Evolutionary conservation across 2,329 filamentous ascomycete genomes (phyloP).

Genomic region (Gliomastix tumulicola): DNA sequence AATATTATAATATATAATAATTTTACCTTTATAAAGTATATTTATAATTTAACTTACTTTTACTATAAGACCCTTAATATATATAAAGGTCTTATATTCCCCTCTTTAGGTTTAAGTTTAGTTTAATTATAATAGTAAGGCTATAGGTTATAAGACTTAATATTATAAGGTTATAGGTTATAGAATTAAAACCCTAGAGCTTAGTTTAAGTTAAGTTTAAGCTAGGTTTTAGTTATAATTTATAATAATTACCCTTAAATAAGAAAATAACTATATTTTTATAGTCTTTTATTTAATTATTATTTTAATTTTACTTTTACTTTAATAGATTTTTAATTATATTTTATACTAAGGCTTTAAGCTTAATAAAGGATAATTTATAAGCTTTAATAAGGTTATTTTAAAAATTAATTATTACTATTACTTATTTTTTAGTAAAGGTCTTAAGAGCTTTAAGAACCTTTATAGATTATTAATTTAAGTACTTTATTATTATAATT

Average conservation of each 20-base stretch:
- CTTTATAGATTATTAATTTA: background rate
- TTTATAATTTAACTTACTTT: background rate
- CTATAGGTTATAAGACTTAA: no score
- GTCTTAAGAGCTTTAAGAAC: background rate
- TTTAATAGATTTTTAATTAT: background rate
- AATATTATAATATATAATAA: constrained; percentile 1
- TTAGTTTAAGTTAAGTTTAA: background rate
- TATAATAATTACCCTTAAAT: background rate
- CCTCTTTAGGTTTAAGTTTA: constrained; percentile 1
- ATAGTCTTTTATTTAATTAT: background rate
- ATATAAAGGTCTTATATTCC: background rate
- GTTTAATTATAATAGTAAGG: background rate
- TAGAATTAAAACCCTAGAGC: background rate
- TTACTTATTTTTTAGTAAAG: background rate
- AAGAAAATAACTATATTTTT: background rate
- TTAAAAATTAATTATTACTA: background rate
- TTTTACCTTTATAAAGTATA: background rate
- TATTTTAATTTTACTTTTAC: background rate
- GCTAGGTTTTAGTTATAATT: background rate
- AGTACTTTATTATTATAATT: background rate
- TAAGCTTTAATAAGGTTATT: background rate
- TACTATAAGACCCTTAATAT: background rate
- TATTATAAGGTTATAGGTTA: background rate
- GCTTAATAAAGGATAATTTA: background rate
- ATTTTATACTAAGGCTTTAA: no score